phyloP scores from a whole-genome alignment of 371 early-diverging fungal species.

The Basidiobolus meristosporus region DNA sequence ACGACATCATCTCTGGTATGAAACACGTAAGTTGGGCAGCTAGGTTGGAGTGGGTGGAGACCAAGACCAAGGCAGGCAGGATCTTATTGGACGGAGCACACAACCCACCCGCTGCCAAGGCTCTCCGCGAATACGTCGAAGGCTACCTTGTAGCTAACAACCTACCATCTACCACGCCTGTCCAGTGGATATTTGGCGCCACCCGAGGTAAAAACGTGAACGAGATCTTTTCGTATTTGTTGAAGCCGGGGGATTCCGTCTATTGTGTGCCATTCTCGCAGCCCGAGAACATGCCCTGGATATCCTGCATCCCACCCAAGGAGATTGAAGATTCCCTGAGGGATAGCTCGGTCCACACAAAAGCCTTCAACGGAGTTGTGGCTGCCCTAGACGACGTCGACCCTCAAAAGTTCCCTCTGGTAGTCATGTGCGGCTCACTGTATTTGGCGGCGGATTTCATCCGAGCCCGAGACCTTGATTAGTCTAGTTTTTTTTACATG shows the following conservation, averaged over 20 bases:
- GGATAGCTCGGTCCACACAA: background rate
- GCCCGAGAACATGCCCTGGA: slow-evolving; percentile 82
- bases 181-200: slow-evolving; percentile 64
- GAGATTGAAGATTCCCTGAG: slow-evolving; percentile 1
- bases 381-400: slow-evolving; percentile 1
- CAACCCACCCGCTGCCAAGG: slow-evolving; percentile 51
- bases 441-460: slow-evolving; percentile 70
- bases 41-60: slow-evolving; percentile 46
- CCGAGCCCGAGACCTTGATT: slow-evolving; percentile 4
- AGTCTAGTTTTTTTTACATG: no score
- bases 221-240: slow-evolving; percentile 26
- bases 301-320: slow-evolving; percentile 10
- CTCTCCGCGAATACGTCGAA: slow-evolving; percentile 39
- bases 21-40: slow-evolving; percentile 58
- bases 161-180: slow-evolving; percentile 4
- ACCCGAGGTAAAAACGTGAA: slow-evolving; percentile 47
- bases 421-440: slow-evolving; percentile 66
- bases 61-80: slow-evolving; percentile 3
- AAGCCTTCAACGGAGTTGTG: slow-evolving; percentile 1
- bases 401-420: slow-evolving; percentile 12
- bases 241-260: slow-evolving; percentile 30
- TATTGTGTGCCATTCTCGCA: slow-evolving; percentile 45
- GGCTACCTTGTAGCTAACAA: slow-evolving; percentile 5
- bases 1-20: slow-evolving; percentile 29
- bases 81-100: slow-evolving; percentile 80